Conservation (phyloP, 2,329 filamentous ascomycete genomes). For the Diaporthe australafricana region DNA sequence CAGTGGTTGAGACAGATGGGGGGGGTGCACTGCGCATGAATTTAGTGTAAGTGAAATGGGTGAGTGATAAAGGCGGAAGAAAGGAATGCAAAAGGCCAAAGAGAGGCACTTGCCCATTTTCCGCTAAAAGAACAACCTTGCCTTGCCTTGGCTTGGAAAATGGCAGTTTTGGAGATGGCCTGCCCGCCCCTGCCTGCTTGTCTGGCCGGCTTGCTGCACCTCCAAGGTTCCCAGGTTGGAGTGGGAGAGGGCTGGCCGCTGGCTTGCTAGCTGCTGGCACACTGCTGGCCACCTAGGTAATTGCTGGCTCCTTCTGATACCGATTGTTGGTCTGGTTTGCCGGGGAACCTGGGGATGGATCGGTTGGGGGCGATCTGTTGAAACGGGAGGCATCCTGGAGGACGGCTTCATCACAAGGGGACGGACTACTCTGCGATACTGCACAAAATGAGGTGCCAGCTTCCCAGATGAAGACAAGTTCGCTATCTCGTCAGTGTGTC, state of each 20-base stretch:
- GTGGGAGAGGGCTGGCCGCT: background rate
- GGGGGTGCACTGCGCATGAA: background rate
- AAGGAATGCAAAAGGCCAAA: conserved; percentile 24
- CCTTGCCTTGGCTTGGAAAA: background rate
- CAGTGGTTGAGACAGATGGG: conserved; percentile 23
- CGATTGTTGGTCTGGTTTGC: background rate
- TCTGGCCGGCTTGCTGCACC: background rate
- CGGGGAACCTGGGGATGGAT: conserved; percentile 30
- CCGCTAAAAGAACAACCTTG: conserved; percentile 14
- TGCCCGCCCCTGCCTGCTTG: background rate
- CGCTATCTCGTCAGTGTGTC: conserved; percentile 1
- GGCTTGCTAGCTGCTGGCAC: background rate
- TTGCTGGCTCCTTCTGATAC: background rate
- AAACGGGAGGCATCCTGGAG: background rate
- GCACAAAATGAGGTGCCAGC: conserved; percentile 12
- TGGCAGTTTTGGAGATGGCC: conserved; percentile 11
- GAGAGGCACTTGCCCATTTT: conserved; percentile 26
- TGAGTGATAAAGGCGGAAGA: conserved; percentile 18
- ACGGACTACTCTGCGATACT: background rate
- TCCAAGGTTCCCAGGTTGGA: background rate
- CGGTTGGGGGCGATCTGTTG: conserved; percentile 13
- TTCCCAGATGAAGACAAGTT: conserved; percentile 17
- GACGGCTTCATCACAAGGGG: background rate
- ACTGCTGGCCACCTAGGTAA: background rate
- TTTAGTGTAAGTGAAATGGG: conserved; percentile 24